Base-by-base conservation (phyloP, 441 rosid genomes). In the Eutrema salsugineum region DNA sequence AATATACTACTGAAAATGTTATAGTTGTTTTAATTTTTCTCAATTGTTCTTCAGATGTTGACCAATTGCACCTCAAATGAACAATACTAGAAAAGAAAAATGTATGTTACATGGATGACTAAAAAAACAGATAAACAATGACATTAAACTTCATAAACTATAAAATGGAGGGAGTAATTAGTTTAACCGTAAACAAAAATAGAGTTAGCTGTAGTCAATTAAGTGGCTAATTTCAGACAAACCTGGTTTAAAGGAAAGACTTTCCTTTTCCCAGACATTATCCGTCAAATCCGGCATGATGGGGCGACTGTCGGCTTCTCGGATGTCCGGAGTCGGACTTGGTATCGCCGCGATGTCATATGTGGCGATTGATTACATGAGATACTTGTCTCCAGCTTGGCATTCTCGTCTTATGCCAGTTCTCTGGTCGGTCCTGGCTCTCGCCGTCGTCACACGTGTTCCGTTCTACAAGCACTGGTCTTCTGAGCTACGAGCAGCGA, bases 391-490 rank as follows among this genome's bases (percentile, higher is more conserved):
- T 5, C 91, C 92, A 3, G 24, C 79, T 2, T 88, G 94, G 96
- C 97, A 94, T 82, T 82, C 80, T 66, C 85, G 86, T 40, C 87
- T 91, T 15, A 93, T 84, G 79, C 97, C 97, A 9, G 77, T 79
- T 15, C 94, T 91, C 9, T 94, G 97, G 97, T 82, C 87, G 1
- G 46, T 84, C 33, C 90, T 94, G 19, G 83, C 86, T 46, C 68
- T 91, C 11, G 64, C 81, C 61, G 97, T 91, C 75, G 8, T 91
- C 79, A 63, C 84, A 16, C 93, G 94, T 55, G 85, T 88, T 48
- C 97, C 93, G 20, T 88, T 68, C 79, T 91, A 91, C 82, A 76
- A 79, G 71, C 92, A 94, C 85, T 91, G 99, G 97, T 79, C 87
- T 20, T 68, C 86, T 11, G 99, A 94, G 83, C 59, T 88, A 59